Conservation (phyloP, 345 rosid species). For the Citropsis articulata region DNA sequence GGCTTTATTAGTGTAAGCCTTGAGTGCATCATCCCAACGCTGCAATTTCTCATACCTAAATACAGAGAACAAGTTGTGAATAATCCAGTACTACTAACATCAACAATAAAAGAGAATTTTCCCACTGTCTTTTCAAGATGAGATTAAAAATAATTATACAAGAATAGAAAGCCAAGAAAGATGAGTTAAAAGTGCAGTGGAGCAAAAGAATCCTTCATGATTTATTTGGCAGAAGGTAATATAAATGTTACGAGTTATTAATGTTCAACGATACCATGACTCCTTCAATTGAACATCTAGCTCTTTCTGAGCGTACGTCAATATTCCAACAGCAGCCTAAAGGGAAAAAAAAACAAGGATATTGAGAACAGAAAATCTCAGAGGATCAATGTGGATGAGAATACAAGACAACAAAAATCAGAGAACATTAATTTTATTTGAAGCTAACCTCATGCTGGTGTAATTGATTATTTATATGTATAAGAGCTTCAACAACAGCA, state of each 20-base stretch:
- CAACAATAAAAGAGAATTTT: background rate
- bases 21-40: slow-evolving; percentile 98
- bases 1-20: slow-evolving; percentile 86
- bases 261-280: slow-evolving; percentile 61
- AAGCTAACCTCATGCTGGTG: slow-evolving; percentile 87
- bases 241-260: background rate
- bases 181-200: slow-evolving; percentile 4
- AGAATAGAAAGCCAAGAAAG: background rate
- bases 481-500: slow-evolving; percentile 96
- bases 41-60: slow-evolving; percentile 98
- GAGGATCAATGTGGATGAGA: background rate
- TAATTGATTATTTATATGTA: slow-evolving; percentile 96
- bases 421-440: background rate
- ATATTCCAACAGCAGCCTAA: slow-evolving; percentile 98
- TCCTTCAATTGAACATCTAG: slow-evolving; percentile 94
- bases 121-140: background rate
- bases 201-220: background rate
- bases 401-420: background rate
- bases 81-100: background rate
- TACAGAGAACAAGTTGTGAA: slow-evolving; percentile 2
- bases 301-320: slow-evolving; percentile 90
- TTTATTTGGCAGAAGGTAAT: background rate
- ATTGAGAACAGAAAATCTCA: background rate
- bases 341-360: slow-evolving; percentile 16
- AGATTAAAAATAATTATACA: background rate